Evolutionary conservation across 371 early-diverging fungal genomes (phyloP), one percentile per base, ranked within the genome.

Genomic region (Mucor indicus): DNA sequence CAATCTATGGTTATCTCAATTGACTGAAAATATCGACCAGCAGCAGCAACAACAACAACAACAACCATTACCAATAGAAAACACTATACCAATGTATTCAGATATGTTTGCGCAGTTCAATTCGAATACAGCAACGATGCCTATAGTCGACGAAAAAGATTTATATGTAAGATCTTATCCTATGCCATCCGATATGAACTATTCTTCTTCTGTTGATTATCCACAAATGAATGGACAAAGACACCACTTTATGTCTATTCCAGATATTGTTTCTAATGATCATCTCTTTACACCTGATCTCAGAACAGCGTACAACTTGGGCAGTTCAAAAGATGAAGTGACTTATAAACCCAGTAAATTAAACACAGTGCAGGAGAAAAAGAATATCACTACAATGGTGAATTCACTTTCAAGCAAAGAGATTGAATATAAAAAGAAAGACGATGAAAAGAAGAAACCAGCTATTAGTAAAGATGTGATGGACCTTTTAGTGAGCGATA

Each of bases 121-220:
- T 19, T n/a, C 45, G 16, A 45, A 23, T 35, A 33, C 17, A 15
- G 11, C 11, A 5, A 27, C 29, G 29, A 27, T 11, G 33, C 31
- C 46, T 30, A 47, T 21, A 1, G 12, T 20, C 9, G 19, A 19
- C 9, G 50, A 46, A 29, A 45, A 59, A 23, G 59, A 59, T 40
- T 27, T 53, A 21, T 59, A 59, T 45, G 53, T 59, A 2, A 32
- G 59, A 16, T 59, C 59, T 17, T 33, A 44, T n/a, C 59, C 59
- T 39, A 39, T 36, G 6, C n/a, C n/a, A n/a, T n/a, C n/a, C n/a
- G n/a, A 4, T 13, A 4, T 37, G 37, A 17, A 37, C 20, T 37
- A 17, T 37, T 9, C 38, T 5, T 19, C 22, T n/a, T 44, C 15
- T 30, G 20, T 13, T 19, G 44, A 45, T 24, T 45, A 45, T 30